Base-by-base conservation (phyloP, 164 flowering plant species). In the Magnolia sinica region DNA sequence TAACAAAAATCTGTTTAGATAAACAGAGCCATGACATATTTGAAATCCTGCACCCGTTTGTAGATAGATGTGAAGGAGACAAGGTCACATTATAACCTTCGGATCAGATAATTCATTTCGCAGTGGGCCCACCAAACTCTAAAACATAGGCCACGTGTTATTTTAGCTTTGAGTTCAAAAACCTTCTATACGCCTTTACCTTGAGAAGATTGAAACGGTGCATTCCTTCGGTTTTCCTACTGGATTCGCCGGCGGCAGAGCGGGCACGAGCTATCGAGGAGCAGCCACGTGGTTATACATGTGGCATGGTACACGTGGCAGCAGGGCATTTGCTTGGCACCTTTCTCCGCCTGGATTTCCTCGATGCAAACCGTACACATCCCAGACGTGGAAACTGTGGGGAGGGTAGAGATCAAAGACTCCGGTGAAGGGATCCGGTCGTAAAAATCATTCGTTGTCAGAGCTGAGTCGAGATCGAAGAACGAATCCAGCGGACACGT, bases 281-380 rank as follows among this genome's bases (percentile, higher is more conserved):
- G 50, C 5, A 68, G 50, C 71, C 71, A 68, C 50, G 71, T 68
- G 50, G 23, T 29, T 68, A 68, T 68, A 27, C 71, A 68, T n/a
- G 9, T 29, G 51, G 16, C 49, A 49, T 68, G 71, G 71, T 68
- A 68, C 71, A 68, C 71, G 11, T 68, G 71, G 22, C 71, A 68
- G 23, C 71, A 68, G 71, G 71, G 71, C 71, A 37, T 31, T 37
- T 27, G 71, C 71, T 68, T 68, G 37, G 18, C 31, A 16, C 18
- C 68, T 7, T 29, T 65, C 22, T 20, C 71, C 1, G 49, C 10
- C 49, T 16, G 8, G 50, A 68, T 4, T 19, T 68, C 51, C 71
- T 68, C 71, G 51, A 37, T 29, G 71, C 71, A 68, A n/a, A 68
- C 51, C 20, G 20, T 37, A 16, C 71, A 29, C 31, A 37, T 29